Base-by-base conservation (phyloP, 257 asterid species). In the Anisodus tanguticus region DNA sequence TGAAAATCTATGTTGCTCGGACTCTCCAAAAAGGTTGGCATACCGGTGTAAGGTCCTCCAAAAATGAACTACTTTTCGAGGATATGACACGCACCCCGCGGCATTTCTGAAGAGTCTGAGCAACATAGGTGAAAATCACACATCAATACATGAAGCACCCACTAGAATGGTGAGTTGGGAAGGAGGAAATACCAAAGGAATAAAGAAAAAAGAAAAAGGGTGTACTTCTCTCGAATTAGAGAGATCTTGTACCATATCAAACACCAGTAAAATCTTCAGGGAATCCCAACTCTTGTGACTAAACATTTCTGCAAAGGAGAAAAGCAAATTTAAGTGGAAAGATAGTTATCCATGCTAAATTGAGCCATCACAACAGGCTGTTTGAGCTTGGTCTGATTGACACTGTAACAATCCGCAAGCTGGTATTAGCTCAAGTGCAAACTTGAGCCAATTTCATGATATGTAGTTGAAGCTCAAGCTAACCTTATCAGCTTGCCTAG, bases 221-320 rank as follows among this genome's bases (percentile, higher is more conserved):
- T 79, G 83, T 86, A 77, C 45, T 76, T 22, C 82, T 77, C 82
- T 53, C 82, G 9, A 77, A 3, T 53, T 85, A 74, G 83, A 88
- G 86, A 82, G 82, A 85, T 88, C 68, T 19, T 85, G 82, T 85
- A 85, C 85, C 88, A 82, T 47, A 68, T 82, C 78, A 85, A 77
- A 83, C 85, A 86, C 84, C 89, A 51, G 83, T 83, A 83, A 88
- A 78, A 88, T 86, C 90, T 89, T 90, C 94, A 87, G 79, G 59
- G 68, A 82, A 85, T 68, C 83, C 86, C 78, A 85, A 83, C 77
- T 79, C 89, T 84, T 90, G 90, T 83, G 88, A 89, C 85, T 85
- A 88, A 86, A 87, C 88, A 83, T 69, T 88, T 91, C 94, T 89
- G 92, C 91, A 90, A 89, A 90, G 89, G 91, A 88, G 85, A 91